A percentile compares a stretch with the other conserved stretches of the same genome.
Evolutionary conservation across 163 green algal genomes (phyloP).

Genomic region (Scenedesmus sp.): DNA sequence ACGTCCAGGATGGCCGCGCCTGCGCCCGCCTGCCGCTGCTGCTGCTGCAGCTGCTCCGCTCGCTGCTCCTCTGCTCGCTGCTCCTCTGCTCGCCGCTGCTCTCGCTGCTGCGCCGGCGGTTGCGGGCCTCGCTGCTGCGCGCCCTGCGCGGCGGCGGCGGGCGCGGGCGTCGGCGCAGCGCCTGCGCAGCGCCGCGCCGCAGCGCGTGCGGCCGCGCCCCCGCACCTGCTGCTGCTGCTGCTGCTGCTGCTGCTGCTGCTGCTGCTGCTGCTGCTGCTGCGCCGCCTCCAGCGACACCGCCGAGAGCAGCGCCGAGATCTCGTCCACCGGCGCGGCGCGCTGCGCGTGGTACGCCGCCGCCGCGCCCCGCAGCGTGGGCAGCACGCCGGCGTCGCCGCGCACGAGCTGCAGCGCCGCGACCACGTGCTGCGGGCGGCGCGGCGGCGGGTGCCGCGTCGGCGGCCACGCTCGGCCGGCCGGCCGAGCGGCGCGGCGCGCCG

Average conservation of each 20-base stretch:
- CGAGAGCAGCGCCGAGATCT: slow-evolving; percentile 30
- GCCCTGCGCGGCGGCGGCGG: no score
- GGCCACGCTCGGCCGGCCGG: no score
- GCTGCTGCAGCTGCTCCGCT: background rate
- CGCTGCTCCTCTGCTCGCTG: background rate
- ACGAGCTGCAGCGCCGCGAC: slow-evolving; percentile 24
- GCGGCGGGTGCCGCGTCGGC: no score
- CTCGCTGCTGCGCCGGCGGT: background rate
- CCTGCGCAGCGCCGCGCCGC: no score
- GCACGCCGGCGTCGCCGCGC: slow-evolving; percentile 10
- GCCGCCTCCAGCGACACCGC: slow-evolving; percentile 19
- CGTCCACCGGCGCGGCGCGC: background rate
- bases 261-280: slow-evolving; percentile 17
- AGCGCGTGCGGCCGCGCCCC: no score
- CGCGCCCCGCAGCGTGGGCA: slow-evolving; percentile 9
- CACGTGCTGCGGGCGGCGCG: slow-evolving; percentile 19
- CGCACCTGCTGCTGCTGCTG: slow-evolving; percentile 24
- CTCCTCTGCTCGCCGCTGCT: slow-evolving; percentile 1
- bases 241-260: slow-evolving; percentile 5
- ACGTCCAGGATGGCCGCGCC: slow-evolving; percentile 11
- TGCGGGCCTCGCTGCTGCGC: background rate
- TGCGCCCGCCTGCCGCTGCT: background rate
- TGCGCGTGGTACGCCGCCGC: slow-evolving; percentile 11
- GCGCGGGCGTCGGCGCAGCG: no score
- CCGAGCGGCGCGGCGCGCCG: no score